Evolutionary conservation across 108 stramenopile genomes (phyloP), one percentile per base, ranked within the genome.

Genomic region (Pseudonitzschia multiseries): DNA sequence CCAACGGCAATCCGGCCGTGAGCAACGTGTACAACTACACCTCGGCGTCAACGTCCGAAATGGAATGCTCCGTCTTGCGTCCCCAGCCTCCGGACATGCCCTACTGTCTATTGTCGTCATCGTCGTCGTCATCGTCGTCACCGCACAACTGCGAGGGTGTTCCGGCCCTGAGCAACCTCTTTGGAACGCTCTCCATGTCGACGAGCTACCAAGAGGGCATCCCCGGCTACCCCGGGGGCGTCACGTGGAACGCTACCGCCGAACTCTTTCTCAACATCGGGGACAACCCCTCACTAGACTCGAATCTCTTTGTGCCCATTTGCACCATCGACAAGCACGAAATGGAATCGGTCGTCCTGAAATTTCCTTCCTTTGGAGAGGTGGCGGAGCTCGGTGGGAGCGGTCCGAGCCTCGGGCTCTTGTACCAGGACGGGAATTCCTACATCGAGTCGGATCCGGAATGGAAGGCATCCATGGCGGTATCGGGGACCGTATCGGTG

Each of bases 21-120:
- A 70, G 69, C 32, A 70, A 70, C 53, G 32, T 70, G 2, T 70
- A 70, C 69, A 70, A 70, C 69, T 70, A 70, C 52, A 69, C 51
- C 0, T 53, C 51, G 29, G 42, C 66, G 14, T 5, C 66, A 1
- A 26, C 36, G 27, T 33, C 14, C 22, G 24, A 14, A 15, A 15
- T 54, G 46, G 21, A 56, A 21, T 70, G 69, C 52, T 51, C 69
- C 6, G 52, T 70, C 27, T 13, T 70, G 27, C 26, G 36, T 29
- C 69, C 69, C 8, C 69, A 70, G 48, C 69, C 69, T 28, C 69
- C 69, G 5, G 52, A 33, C 28, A 70, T 70, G 61, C 66, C 66
- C 41, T 67, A 67, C 21, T 67, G 66, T 44, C 20, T 67, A 22
- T 43, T 31, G 41, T 32, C 27, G 31, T 42, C 41, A 13, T 40